These are phyloP conservation scores for Nitzschia sp. DNA, from an alignment of 108 stramenopile species.

Conservation along the genomic window DNA sequence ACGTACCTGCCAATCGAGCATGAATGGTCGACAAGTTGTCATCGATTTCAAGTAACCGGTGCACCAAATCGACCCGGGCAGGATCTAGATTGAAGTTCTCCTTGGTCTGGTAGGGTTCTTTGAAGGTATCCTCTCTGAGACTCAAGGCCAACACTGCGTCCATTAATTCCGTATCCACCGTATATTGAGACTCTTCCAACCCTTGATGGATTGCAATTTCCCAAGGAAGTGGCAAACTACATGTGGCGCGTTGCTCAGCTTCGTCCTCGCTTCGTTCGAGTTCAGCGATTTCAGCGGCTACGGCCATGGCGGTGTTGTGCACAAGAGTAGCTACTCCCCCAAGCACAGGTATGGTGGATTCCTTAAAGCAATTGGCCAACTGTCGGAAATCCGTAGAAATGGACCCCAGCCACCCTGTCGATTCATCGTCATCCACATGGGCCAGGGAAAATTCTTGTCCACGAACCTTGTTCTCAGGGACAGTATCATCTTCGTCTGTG, in stretches of 20 bases:
- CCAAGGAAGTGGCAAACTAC: constrained; percentile 45
- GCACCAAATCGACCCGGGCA: constrained; percentile 42
- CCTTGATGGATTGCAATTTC: constrained; percentile 23
- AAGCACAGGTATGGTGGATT: constrained; percentile 25
- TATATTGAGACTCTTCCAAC: constrained; percentile 5
- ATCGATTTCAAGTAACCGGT: constrained; percentile 48
- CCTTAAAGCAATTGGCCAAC: constrained; percentile 34
- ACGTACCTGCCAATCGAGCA: constrained; percentile 44
- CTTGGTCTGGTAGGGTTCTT: constrained; percentile 19
- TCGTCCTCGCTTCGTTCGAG: constrained; percentile 43
- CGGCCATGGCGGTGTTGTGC: constrained; percentile 42
- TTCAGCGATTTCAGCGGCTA: constrained; percentile 59
- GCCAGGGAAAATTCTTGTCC: background rate
- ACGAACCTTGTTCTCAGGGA: background rate
- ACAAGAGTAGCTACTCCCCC: constrained; percentile 43
- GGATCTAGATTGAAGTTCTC: constrained; percentile 35
- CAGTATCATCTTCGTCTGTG: no score
- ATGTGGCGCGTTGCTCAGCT: background rate
- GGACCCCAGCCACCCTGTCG: constrained; percentile 38
- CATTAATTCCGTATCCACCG: constrained; percentile 35
- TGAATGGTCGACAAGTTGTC: constrained; percentile 41
- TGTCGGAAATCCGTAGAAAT: constrained; percentile 35
- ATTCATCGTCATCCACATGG: constrained; percentile 10
- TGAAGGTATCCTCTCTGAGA: constrained; percentile 34
- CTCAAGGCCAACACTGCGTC: constrained; percentile 34